Percentiles rank a stretch among this genome's conserved stretches.
These are phyloP conservation scores for Amphicarpaea edgeworthii DNA, from an alignment of 306 rosid genomes.

Conservation along the genomic window DNA sequence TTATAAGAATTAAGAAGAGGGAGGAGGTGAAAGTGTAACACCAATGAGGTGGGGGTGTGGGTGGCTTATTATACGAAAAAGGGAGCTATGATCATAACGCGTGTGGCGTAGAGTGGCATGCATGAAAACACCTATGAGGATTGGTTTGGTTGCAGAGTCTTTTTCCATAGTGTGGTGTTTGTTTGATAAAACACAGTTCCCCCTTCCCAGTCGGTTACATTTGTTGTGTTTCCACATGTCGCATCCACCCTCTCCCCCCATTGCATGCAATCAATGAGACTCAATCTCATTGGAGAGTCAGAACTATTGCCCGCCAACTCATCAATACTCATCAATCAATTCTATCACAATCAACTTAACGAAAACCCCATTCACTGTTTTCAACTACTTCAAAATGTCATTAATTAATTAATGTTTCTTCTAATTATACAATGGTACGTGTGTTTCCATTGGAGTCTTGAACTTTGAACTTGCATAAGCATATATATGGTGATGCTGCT, in stretches of 20 bases:
- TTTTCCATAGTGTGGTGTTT: background rate
- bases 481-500: background rate
- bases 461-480: background rate
- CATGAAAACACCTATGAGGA: slow-evolving; percentile 82
- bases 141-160: slow-evolving; percentile 57
- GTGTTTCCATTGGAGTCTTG: background rate
- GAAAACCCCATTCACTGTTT: too few relatives aligned
- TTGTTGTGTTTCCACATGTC: slow-evolving; percentile 54
- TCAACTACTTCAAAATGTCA: too few relatives aligned
- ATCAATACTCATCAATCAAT: background rate
- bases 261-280: slow-evolving; percentile 50
- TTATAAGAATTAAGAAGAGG: too few relatives aligned
- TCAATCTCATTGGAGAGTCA: slow-evolving; percentile 8
- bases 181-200: slow-evolving; percentile 21
- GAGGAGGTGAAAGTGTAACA: background rate
- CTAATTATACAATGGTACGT: too few relatives aligned
- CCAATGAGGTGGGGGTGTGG: slow-evolving; percentile 50
- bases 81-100: slow-evolving; percentile 41
- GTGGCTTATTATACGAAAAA: slow-evolving; percentile 24
- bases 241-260: slow-evolving; percentile 26
- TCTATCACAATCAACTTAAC: too few relatives aligned
- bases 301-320: slow-evolving; percentile 30
- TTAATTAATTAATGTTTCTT: too few relatives aligned
- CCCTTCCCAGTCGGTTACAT: slow-evolving; percentile 58
- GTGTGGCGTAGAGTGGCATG: slow-evolving; percentile 69